phyloP scores from a whole-genome alignment of 75 land plant species.

The Cryptomeria japonica region DNA sequence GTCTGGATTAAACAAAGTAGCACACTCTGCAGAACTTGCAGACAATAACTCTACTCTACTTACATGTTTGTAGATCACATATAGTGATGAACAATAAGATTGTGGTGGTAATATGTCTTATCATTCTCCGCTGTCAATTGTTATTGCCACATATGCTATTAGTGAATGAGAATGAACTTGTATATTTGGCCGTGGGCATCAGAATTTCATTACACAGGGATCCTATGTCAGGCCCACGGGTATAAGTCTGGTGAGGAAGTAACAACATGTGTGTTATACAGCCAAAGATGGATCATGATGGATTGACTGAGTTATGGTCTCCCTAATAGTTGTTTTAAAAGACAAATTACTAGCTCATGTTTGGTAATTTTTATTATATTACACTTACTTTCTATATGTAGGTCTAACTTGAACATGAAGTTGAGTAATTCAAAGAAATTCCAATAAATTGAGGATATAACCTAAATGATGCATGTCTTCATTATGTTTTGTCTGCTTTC shows the following conservation, averaged over 20 bases:
- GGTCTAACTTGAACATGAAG: background rate
- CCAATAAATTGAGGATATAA: background rate
- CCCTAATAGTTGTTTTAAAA: background rate
- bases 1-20: background rate
- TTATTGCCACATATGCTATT: background rate
- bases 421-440: background rate
- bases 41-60: background rate
- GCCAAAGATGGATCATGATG: background rate
- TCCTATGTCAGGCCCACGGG: background rate
- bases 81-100: background rate
- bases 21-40: background rate
- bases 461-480: background rate
- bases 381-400: background rate
- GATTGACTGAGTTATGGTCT: background rate
- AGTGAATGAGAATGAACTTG: background rate
- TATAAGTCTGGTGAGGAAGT: background rate
- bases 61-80: background rate
- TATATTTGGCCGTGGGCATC: too few species aligned
- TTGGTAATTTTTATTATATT: background rate
- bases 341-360: background rate
- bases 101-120: background rate
- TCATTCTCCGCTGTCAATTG: background rate
- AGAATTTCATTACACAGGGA: too few species aligned
- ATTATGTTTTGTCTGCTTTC: background rate
- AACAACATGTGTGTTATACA: background rate